Conservation (phyloP, 805 yeast genomes). For the Hanseniaspora valbyensis region DNA sequence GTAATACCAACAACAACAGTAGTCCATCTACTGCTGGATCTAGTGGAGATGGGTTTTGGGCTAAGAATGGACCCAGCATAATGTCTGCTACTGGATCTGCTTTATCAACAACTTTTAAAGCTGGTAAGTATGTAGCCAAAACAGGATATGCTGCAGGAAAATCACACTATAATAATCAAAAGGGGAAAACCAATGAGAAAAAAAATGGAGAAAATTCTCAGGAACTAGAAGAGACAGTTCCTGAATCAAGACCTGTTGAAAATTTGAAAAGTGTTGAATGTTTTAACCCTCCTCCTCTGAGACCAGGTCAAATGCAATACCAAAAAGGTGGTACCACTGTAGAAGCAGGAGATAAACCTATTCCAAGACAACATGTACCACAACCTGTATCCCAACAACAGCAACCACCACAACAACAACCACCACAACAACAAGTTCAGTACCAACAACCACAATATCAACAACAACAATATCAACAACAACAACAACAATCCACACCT, state of each 20-base stretch:
- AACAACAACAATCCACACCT: neutral
- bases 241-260: constrained; percentile 14
- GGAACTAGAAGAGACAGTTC: constrained; percentile 2
- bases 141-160: constrained; percentile 34
- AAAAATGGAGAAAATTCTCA: constrained; percentile 15
- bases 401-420: too few species aligned
- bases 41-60: constrained; percentile 30
- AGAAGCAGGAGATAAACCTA: constrained; percentile 15
- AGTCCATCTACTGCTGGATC: neutral
- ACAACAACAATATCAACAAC: constrained; percentile 19
- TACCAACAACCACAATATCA: constrained; percentile 16
- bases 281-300: constrained; percentile 14
- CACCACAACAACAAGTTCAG: constrained; percentile 8
- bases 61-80: constrained; percentile 33
- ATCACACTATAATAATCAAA: constrained; percentile 25
- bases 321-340: constrained; percentile 9
- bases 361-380: constrained; percentile 15
- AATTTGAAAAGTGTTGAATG: neutral
- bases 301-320: constrained; percentile 16
- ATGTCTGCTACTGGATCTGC: constrained; percentile 30
- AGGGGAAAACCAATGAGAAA: constrained; percentile 16
- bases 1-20: neutral
- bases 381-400: too few species aligned
- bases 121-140: constrained; percentile 34
- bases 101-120: constrained; percentile 31